Base-by-base conservation (phyloP, 140 eudicot species). In the Stevia rebaudiana region DNA sequence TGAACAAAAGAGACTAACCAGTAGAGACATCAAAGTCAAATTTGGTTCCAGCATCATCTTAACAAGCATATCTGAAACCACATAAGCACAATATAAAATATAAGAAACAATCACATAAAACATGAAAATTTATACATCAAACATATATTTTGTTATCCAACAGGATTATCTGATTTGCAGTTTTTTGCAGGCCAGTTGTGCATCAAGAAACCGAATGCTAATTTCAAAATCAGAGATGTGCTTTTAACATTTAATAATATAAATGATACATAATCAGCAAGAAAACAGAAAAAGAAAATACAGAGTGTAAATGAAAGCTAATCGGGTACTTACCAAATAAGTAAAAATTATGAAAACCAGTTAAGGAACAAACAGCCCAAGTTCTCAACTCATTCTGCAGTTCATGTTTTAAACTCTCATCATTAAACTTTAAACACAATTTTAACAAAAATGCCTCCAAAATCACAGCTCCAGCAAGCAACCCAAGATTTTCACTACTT, bases 351-450 rank as follows among this genome's bases (percentile, higher is more conserved):
- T 25, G 54, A 61, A 79, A 76, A 11, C 85, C 89, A 4, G 94
- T 82, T 39, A 87, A 56, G 30, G 89, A 82, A 84, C 85, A 84
- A 74, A 82, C 81, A 63, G 81, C 77, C 95, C 95, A 87, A 39
- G 67, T 71, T 63, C 75, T 82, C 77, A 84, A 49, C 61, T 88
- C 87, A 24, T 73, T 68, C 75, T 70, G 81, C 80, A 75, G 21
- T 71, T 74, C 88, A 46, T 61, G 39, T 68, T 67, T 70, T 9
- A 78, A 72, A 35, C 67, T 54, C 22, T 81, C 89, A 0, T 70
- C 81, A 13, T 13, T 30, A 49, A 70, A 75, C 40, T 57, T 78
- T 61, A 85, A 66, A 72, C 89, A 82, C 72, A 82, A 39, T 60
- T 64, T 87, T 79, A 84, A 70, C 71, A 87, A 51, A 73, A 84